Percentiles rank a stretch among this genome's conserved stretches.
phyloP scores from a whole-genome alignment of 331 rosid genomes.

The Quercus phellos region DNA sequence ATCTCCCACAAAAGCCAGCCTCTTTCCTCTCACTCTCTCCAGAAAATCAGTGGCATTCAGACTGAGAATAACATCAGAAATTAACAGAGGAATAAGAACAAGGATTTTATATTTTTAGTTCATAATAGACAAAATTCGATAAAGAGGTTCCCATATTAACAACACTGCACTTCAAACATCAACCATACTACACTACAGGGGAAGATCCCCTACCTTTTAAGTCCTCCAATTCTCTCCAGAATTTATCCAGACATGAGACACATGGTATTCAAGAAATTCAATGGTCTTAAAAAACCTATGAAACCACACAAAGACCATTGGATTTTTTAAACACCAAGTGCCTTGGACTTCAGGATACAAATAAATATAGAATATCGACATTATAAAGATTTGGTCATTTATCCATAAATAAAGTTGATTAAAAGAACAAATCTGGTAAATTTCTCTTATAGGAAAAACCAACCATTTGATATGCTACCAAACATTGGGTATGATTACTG shows the following conservation, averaged over 20 bases:
- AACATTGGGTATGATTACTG: neutral
- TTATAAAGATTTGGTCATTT: neutral
- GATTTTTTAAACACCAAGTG: too few relatives aligned
- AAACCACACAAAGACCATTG: neutral
- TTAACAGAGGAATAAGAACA: slow-evolving; percentile 11
- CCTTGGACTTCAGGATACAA: neutral
- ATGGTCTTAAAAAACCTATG: too few relatives aligned
- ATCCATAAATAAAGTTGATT: neutral
- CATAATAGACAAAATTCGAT: neutral
- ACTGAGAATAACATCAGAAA: slow-evolving; percentile 37
- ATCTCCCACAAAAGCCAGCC: slow-evolving; percentile 85
- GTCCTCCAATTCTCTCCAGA: too few relatives aligned
- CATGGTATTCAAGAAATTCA: too few relatives aligned
- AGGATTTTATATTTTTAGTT: neutral
- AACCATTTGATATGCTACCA: neutral
- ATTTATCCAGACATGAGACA: too few relatives aligned
- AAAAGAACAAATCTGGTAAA: neutral
- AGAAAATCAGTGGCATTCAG: slow-evolving; percentile 88
- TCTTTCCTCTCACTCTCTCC: slow-evolving; percentile 69
- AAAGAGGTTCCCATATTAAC: neutral
- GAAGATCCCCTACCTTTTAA: too few relatives aligned
- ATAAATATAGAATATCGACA: neutral
- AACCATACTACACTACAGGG: neutral
- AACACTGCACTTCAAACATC: neutral
- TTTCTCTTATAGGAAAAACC: neutral